phyloP scores from a whole-genome alignment of 495 filamentous ascomycete genomes.

The Hyaloscypha hepaticicola region DNA sequence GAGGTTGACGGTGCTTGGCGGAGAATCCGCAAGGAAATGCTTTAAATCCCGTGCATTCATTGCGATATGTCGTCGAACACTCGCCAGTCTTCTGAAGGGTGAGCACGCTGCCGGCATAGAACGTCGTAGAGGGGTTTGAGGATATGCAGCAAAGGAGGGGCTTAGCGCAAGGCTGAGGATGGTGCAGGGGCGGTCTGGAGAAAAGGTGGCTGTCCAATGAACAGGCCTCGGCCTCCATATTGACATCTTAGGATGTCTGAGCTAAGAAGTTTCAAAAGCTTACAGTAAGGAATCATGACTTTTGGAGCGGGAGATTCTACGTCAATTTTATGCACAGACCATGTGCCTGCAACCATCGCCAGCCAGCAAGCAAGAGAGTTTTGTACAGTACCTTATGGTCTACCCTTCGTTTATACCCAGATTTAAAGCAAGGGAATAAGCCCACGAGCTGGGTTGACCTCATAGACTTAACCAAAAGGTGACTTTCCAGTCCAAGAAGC shows the following conservation, averaged over 20 bases:
- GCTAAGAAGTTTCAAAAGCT: background rate
- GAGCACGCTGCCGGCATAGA: slow-evolving; percentile 8
- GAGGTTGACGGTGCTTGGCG: slow-evolving; percentile 80
- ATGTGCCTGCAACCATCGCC: background rate
- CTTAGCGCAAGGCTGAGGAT: slow-evolving; percentile 21
- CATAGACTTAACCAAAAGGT: too few species aligned
- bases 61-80: slow-evolving; percentile 24
- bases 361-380: too few species aligned
- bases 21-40: slow-evolving; percentile 86
- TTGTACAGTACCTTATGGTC: too few species aligned
- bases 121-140: slow-evolving; percentile 3
- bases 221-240: background rate
- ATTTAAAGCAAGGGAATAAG: too few species aligned
- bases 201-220: background rate
- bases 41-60: slow-evolving; percentile 37
- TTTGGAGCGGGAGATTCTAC: background rate
- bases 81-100: slow-evolving; percentile 25
- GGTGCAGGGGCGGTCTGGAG: background rate
- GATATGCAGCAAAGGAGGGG: slow-evolving; percentile 11
- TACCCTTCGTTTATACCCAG: too few species aligned
- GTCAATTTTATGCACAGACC: background rate
- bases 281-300: background rate
- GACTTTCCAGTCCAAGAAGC: too few species aligned
- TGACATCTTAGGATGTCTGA: background rate
- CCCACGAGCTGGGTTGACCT: too few species aligned